Conservation (phyloP, 1,284 basidiomycete species). For the Cutaneotrichosporon sp. region DNA sequence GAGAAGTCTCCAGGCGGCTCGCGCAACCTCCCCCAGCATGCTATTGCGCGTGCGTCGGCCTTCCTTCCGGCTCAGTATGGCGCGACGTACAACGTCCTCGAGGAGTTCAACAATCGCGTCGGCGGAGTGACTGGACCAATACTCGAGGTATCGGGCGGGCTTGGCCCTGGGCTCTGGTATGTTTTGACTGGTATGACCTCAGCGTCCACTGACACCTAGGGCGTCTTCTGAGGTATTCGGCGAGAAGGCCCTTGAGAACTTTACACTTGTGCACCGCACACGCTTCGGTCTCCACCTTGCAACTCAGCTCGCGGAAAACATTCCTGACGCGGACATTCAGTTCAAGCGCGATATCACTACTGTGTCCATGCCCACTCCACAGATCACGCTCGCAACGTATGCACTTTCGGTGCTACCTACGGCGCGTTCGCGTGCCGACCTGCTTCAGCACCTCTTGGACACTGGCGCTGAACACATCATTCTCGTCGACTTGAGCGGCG, state of each 20-base stretch:
- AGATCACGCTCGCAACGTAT: conserved; percentile 79
- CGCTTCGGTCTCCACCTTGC: conserved; percentile 41
- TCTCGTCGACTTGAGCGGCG: conserved; percentile 78
- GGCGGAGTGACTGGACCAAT: conserved; percentile 31
- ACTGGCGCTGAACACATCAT: conserved; percentile 54
- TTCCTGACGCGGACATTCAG: neutral
- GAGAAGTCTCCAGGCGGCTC: conserved; percentile 9
- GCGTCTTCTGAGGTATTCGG: conserved; percentile 29
- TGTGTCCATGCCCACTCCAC: conserved; percentile 8
- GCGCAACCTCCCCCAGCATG: conserved; percentile 18
- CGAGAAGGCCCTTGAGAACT: conserved; percentile 25
- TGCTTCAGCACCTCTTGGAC: conserved; percentile 24
- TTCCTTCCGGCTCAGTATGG: conserved; percentile 51
- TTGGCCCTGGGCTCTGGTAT: conserved; percentile 51
- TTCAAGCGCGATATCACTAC: conserved; percentile 23
- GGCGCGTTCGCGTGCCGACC: conserved; percentile 53
- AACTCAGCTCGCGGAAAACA: conserved; percentile 4
- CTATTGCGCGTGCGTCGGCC: conserved; percentile 49
- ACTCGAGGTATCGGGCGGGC: conserved; percentile 47
- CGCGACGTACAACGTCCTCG: conserved; percentile 47
- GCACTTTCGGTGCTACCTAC: conserved; percentile 67
- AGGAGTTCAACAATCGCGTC: conserved; percentile 43
- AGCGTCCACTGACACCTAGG: conserved; percentile 19
- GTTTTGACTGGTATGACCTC: conserved; percentile 1
- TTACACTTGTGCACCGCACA: conserved; percentile 34